Evolutionary conservation across 306 rosid genomes (phyloP), one percentile per base, ranked within the genome.

Genomic region (Glycine soja): DNA sequence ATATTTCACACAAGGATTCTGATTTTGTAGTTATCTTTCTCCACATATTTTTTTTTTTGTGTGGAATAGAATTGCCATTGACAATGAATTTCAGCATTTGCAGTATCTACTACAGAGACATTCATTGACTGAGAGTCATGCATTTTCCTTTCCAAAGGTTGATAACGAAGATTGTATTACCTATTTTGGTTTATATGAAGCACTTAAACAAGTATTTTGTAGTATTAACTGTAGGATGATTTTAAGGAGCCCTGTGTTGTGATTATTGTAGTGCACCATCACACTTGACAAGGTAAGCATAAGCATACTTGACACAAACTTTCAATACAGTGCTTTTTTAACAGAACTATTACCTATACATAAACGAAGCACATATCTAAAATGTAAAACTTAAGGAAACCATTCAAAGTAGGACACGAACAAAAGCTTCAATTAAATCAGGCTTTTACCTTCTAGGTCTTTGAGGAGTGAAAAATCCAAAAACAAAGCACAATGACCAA

Each of bases 141-240:
- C 96, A 61, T 93, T 93, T 79, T 82, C 92, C 78, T 87, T 93
- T 73, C 86, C 91, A 56, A 93, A 90, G 91, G 90, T 83, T 3
- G 94, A 93, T 72, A 86, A 79, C 6, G 90, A 88, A 77, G 92
- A 93, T 78, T 91, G 84, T 78, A 88, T 93, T 54, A 93, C 87
- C 46, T 88, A 71, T 82, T 83, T 90, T 67, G 91, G 90, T 83
- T 91, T 93, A 86, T 86, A 91, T 76, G 91, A 90, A 87, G 97
- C 96, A 69, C 96, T 93, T 80, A 76, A 82, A 65, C 90, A 88
- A 87, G 97, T 90, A 73, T 51, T 74, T 32, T 52, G 59, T 69
- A 40, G 58, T 65, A 54, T 64, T 18, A 56, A 77, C 48, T 8
- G 32, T 81, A 10, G 32, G 38, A 75, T 74, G 68, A 40, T 63